Percentiles rank a stretch among this genome's conserved stretches.
Conservation (phyloP, 495 filamentous ascomycete genomes). For the Tuber indicum region DNA sequence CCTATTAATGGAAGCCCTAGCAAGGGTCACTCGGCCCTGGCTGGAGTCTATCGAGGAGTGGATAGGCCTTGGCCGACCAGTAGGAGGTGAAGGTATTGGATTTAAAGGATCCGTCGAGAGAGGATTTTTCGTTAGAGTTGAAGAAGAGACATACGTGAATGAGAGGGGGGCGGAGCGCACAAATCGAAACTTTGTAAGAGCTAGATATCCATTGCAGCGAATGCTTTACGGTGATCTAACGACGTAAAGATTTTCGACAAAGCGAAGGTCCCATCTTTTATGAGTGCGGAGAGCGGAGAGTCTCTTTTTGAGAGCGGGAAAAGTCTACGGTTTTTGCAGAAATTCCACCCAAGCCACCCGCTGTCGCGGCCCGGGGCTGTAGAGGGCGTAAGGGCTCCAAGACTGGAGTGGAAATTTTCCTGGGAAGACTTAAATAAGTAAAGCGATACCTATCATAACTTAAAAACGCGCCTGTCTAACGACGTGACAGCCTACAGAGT, state of each 20-base stretch:
- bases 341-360: conserved; percentile 70
- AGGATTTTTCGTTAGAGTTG: conserved; percentile 57
- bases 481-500: conserved; percentile 19
- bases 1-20: conserved; percentile 61
- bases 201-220: no score
- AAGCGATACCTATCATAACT: not conserved
- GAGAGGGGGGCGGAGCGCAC: conserved; percentile 51
- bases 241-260: conserved; percentile 46
- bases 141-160: conserved; percentile 52
- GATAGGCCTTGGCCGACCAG: conserved; percentile 58
- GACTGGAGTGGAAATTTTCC: conserved; percentile 64
- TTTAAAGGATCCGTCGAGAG: conserved; percentile 68
- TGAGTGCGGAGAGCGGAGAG: conserved; percentile 58
- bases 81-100: conserved; percentile 51
- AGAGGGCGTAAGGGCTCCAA: conserved; percentile 49
- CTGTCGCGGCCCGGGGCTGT: conserved; percentile 52
- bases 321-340: conserved; percentile 65
- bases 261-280: conserved; percentile 59
- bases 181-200: conserved; percentile 51
- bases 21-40: conserved; percentile 62
- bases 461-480: conserved; percentile 1
- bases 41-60: conserved; percentile 64
- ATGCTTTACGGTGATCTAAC: not conserved
- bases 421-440: conserved; percentile 63
- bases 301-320: conserved; percentile 70